Conservation (phyloP, 257 asterid species). For the Solanum bulbocastanum region DNA sequence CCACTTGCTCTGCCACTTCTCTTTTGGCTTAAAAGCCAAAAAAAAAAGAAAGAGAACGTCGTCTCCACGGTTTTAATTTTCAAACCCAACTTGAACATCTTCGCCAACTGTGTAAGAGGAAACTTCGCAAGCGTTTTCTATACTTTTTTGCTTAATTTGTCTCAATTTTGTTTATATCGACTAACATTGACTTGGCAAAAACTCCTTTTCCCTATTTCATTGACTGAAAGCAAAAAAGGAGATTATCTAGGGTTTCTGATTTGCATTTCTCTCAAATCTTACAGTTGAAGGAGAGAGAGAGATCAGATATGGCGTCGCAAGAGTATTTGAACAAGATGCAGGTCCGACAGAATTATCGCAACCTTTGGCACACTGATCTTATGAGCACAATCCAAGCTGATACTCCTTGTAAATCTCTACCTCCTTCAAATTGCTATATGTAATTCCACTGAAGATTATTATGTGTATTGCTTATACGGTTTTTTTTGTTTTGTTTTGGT, state of each 20-base stretch:
- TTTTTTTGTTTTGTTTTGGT: neutral
- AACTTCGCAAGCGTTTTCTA: neutral
- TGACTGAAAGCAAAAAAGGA: neutral
- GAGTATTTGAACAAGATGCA: constrained; percentile 73
- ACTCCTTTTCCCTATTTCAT: neutral
- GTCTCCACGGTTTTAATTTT: neutral
- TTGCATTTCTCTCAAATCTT: neutral
- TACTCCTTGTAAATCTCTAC: constrained; percentile 52
- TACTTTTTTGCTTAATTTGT: neutral
- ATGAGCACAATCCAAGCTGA: constrained; percentile 61
- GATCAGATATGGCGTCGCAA: constrained; percentile 53
- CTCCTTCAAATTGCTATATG: neutral
- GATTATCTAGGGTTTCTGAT: neutral
- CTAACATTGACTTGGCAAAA: neutral
- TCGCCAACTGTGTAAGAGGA: neutral
- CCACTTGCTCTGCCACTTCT: neutral
- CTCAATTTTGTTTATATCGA: neutral
- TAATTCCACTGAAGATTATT: neutral
- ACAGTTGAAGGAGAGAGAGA: neutral
- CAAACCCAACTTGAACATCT: neutral
- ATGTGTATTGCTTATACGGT: neutral
- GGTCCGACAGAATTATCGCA: constrained; percentile 78
- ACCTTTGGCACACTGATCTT: constrained; percentile 98
- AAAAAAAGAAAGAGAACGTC: neutral
- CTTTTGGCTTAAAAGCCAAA: neutral